Evolutionary conservation across 495 filamentous ascomycete species (phyloP), one percentile per base, ranked within the genome.

Genomic region (Talaromyces thailandensis): DNA sequence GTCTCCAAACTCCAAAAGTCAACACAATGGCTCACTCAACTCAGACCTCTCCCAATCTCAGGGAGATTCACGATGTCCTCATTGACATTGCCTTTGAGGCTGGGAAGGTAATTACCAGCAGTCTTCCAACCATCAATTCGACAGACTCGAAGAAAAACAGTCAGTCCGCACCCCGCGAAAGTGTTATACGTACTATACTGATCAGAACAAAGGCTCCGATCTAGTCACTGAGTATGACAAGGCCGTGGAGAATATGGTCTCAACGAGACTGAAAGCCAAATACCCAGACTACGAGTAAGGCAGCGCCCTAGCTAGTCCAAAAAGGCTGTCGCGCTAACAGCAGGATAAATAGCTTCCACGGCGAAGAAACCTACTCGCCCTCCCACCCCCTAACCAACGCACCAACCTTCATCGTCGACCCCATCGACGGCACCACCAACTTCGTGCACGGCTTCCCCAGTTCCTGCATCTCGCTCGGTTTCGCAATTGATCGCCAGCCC

Each of bases 361-460:
- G 90, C 68, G 90, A 94, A 69, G 92, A 96, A 71, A 95, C 89
- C 21, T 94, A 93, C 80, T 73, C 86, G 53, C 81, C 88, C 28
- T 83, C 86, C 60, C 75, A 76, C 63, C 76, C 69, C 26, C 76
- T 96, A 61, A 90, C 88, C 3, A 67, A 79, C 40, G 79, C 76
- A 1, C 92, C 92, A 1, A 96, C 92, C 52, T 96, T 96, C 75
- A 82, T 96, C 73, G 84, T 89, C 63, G 92, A 96, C 76, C 92
- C 92, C 45, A 92, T 95, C 67, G 92, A 96, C 76, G 92, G 92
- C 62, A 95, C 91, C 12, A 85, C 85, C 53, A 96, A 96, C 76
- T 96, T 96, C 67, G 84, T 96, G 6, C 92, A 96, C 75, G 79
- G 79, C 58, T 88, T 90, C 75, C 89, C 91, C 14, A 81, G 86